phyloP scores from a whole-genome alignment of 371 early-diverging fungal species.

The Cokeromyces recurvatus region DNA sequence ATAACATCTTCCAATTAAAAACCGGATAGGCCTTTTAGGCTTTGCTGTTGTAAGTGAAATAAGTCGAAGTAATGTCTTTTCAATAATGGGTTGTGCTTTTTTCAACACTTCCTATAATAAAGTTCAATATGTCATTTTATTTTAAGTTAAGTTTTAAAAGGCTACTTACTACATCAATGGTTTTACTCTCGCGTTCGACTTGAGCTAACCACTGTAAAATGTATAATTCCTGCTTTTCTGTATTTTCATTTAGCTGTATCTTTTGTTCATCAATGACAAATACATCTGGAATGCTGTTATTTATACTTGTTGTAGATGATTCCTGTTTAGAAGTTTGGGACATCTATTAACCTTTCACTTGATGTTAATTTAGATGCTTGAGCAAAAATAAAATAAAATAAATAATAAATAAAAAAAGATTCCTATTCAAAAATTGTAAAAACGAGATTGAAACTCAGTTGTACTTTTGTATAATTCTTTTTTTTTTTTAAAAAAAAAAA shows the following conservation, averaged over 20 bases:
- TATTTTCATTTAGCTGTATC: slow-evolving; percentile 51
- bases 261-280: slow-evolving; percentile 60
- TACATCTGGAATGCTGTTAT: slow-evolving; percentile 41
- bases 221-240: slow-evolving; percentile 74
- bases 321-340: too few species aligned
- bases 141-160: too few species aligned
- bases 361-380: too few species aligned
- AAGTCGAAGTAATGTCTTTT: slow-evolving; percentile 62
- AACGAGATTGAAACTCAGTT: too few species aligned
- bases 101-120: slow-evolving; percentile 53
- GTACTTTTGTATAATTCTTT: too few species aligned
- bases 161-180: slow-evolving; percentile 44
- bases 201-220: slow-evolving; percentile 77
- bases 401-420: too few species aligned
- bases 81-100: slow-evolving; percentile 61
- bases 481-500: too few species aligned
- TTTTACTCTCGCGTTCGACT: slow-evolving; percentile 65
- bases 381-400: too few species aligned
- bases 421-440: too few species aligned
- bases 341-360: too few species aligned
- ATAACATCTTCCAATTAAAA: slow-evolving; percentile 73
- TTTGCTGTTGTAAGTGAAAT: slow-evolving; percentile 62
- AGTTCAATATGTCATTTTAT: not conserved
- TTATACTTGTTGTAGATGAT: too few species aligned
- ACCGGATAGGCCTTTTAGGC: slow-evolving; percentile 75